Conservation (phyloP, 1,284 basidiomycete species). For the Mycena citricolor region DNA sequence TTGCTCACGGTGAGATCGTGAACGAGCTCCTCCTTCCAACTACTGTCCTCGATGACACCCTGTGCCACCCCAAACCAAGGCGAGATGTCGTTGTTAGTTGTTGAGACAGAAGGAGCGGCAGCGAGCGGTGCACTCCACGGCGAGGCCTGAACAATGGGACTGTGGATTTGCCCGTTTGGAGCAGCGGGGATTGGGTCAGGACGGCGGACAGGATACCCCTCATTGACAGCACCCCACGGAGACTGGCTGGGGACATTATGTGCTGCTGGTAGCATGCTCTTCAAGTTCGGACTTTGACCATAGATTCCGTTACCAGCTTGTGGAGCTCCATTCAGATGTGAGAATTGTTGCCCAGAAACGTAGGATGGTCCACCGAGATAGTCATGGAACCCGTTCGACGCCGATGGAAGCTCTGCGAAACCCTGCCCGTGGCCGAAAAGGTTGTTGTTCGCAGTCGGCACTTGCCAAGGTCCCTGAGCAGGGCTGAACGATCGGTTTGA, state of each 20-base stretch:
- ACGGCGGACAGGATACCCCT: constrained; percentile 31
- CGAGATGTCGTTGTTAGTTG: constrained; percentile 41
- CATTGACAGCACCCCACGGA: constrained; percentile 37
- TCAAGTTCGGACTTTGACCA: constrained; percentile 14
- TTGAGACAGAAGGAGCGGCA: constrained; percentile 18
- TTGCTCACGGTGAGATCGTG: constrained; percentile 56
- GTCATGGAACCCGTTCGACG: constrained; percentile 11
- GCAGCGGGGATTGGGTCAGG: constrained; percentile 40
- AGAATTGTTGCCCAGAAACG: constrained; percentile 18
- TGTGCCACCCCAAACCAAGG: constrained; percentile 55
- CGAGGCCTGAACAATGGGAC: constrained; percentile 31
- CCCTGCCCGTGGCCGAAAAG: constrained; percentile 8
- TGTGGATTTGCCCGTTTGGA: constrained; percentile 31
- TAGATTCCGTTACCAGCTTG: constrained; percentile 9
- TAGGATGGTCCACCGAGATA: constrained; percentile 7
- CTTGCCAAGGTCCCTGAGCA: constrained; percentile 40
- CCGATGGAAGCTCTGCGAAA: constrained; percentile 17
- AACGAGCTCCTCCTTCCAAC: constrained; percentile 45
- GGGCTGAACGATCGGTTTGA: constrained; percentile 37
- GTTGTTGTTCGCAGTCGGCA: constrained; percentile 8
- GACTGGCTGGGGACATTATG: constrained; percentile 25
- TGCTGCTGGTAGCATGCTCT: constrained; percentile 16
- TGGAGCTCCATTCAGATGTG: constrained; percentile 11
- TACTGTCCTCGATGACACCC: constrained; percentile 38
- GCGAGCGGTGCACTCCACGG: constrained; percentile 37